Evolutionary conservation across 192 early-diverging fungal genomes (phyloP).

Genomic region (Phycomyces nitens): DNA sequence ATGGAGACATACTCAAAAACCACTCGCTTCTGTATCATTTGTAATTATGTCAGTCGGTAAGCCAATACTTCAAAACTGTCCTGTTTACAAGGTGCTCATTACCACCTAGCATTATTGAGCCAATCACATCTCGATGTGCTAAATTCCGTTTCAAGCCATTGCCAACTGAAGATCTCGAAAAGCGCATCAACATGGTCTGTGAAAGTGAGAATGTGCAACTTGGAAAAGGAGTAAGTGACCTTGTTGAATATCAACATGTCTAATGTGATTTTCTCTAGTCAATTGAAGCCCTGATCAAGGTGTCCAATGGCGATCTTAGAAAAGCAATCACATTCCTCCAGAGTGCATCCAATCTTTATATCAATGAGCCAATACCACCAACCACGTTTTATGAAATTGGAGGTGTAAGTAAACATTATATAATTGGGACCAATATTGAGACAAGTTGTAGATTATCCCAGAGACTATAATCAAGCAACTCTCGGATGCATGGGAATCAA

Average conservation of each 20-base stretch:
- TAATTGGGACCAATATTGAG: too few species aligned
- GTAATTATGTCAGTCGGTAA: constrained; percentile 79
- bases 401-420: constrained; percentile 51
- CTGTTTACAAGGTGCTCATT: not conserved
- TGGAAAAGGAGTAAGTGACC: constrained; percentile 42
- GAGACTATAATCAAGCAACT: constrained; percentile 57
- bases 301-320: constrained; percentile 87
- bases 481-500: constrained; percentile 49
- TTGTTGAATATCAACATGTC: constrained; percentile 5
- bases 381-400: constrained; percentile 72
- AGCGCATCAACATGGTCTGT: constrained; percentile 65
- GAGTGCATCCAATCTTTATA: constrained; percentile 67
- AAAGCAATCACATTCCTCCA: constrained; percentile 92
- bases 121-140: constrained; percentile 88
- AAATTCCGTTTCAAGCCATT: constrained; percentile 94
- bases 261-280: constrained; percentile 40
- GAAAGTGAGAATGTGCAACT: constrained; percentile 62
- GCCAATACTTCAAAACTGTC: not conserved
- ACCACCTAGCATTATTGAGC: constrained; percentile 80
- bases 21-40: constrained; percentile 93
- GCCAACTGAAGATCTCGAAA: constrained; percentile 53
- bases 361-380: constrained; percentile 43
- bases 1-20: constrained; percentile 94
- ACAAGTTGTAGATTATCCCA: constrained; percentile 67
- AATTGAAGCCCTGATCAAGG: constrained; percentile 60